Evolutionary conservation across 257 asterid species (phyloP).

Genomic region (Solanum gracilifrons): DNA sequence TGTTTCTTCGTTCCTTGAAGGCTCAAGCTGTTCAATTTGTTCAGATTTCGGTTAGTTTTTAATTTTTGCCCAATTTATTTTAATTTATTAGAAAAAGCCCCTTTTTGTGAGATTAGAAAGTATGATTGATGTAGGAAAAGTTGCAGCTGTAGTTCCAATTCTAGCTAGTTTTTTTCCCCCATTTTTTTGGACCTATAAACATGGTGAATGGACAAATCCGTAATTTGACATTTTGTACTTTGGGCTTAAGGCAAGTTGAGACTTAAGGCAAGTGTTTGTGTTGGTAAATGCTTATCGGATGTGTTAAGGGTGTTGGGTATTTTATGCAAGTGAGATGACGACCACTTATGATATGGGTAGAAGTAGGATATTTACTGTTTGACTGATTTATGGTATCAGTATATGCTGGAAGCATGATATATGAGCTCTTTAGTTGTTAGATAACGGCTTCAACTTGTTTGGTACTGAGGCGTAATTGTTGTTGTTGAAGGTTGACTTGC

Average conservation of each 20-base stretch:
- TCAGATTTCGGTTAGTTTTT: neutral
- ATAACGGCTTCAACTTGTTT: neutral
- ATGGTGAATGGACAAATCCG: neutral
- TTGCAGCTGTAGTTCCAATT: neutral
- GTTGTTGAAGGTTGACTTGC: neutral
- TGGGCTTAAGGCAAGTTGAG: neutral
- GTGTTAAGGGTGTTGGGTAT: neutral
- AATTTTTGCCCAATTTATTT: neutral
- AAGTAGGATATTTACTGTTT: neutral
- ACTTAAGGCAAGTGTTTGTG: neutral
- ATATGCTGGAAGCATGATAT: neutral
- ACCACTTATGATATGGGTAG: neutral
- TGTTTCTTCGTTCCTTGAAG: conserved; percentile 5
- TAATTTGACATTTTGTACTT: neutral
- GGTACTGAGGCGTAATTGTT: neutral
- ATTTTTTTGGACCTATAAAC: neutral
- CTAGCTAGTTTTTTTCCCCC: neutral
- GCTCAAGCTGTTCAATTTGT: neutral
- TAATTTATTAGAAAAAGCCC: neutral
- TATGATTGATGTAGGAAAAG: neutral
- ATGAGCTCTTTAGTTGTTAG: neutral
- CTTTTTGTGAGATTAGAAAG: neutral
- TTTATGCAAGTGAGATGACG: neutral
- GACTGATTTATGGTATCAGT: neutral
- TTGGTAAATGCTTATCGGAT: neutral